phyloP scores from a whole-genome alignment of 768 basidiomycete genomes.

The Collybiopsis luxurians region DNA sequence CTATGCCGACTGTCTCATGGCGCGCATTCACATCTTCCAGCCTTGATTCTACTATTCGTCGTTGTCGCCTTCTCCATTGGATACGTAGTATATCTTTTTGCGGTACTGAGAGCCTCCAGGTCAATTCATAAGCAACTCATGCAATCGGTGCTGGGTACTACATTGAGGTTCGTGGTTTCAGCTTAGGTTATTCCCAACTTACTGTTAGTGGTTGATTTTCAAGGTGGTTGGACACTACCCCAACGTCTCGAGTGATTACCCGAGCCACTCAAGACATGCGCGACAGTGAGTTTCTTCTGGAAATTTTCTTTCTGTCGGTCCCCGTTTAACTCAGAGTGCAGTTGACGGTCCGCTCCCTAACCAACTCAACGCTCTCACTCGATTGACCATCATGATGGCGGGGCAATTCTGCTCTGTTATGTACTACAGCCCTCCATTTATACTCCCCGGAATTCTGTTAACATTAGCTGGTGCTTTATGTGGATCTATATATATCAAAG shows the following conservation, averaged over 20 bases:
- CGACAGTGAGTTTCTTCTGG: conserved; percentile 24
- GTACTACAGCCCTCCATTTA: conserved; percentile 41
- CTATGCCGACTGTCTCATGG: conserved; percentile 34
- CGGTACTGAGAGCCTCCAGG: conserved; percentile 51
- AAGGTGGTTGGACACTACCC: conserved; percentile 51
- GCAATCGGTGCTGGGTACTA: conserved; percentile 54
- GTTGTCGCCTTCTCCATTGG: conserved; percentile 30
- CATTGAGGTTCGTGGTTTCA: conserved; percentile 43
- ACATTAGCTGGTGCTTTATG: conserved; percentile 40
- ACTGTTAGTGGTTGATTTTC: neutral
- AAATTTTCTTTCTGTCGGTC: conserved; percentile 31
- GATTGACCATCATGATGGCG: conserved; percentile 32
- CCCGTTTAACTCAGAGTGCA: conserved; percentile 19
- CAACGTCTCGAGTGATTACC: conserved; percentile 53
- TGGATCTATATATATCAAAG: conserved; percentile 43
- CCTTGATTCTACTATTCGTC: conserved; percentile 28
- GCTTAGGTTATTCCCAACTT: neutral
- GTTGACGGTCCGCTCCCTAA: conserved; percentile 46
- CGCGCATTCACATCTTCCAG: conserved; percentile 9
- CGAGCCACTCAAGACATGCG: conserved; percentile 68
- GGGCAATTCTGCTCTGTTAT: conserved; percentile 43
- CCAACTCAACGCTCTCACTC: conserved; percentile 24
- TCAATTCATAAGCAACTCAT: conserved; percentile 51
- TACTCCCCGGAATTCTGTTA: conserved; percentile 41
- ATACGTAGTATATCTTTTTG: conserved; percentile 41